Base-by-base conservation (phyloP, 2,329 filamentous ascomycete genomes). In the Paraphoma chrysanthemicola region DNA sequence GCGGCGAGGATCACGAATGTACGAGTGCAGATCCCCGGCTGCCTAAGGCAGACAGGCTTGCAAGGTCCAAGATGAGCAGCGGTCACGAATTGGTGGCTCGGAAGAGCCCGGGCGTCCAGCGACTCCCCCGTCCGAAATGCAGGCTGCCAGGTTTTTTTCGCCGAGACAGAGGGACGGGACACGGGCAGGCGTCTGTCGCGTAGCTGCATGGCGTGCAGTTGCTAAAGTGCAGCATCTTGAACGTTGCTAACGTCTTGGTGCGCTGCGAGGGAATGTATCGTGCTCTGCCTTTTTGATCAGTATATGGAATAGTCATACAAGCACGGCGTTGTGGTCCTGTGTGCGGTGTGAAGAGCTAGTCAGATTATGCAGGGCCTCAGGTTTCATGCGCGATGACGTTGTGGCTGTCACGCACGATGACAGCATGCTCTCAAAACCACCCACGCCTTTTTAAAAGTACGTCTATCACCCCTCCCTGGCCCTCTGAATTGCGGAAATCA, bases 391-490 rank as follows among this genome's bases (percentile, higher is more conserved):
- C 16, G 12, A 11, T 51, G 48, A 51, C 39, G 39, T 51, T 14
- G 63, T 63, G 56, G 59, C 49, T 23, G 23, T 50, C 39, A 14
- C 9, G 33, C 10, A 14, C 14, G 33, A 36, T 14, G 33, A 10
- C 9, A 14, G 10, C 33, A n/a, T 42, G 39, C 11, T 11, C 11
- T 56, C 31, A 47, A 59, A 64, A 52, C 38, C 31, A 45, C 29
- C 42, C 42, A 30, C 16, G 16, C 31, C 50, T 42, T 36, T 36
- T 36, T 68, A 63, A 64, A 67, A 57, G 57, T 48, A 46, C 54
- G 53, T 52, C 41, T 60, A 56, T 57, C 59, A 72, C 63, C 57
- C 57, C 60, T 66, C 57, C 51, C 48, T 55, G 53, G 53, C 44
- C 53, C 47, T 47, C 62, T 55, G 46, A 47, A 46, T 56, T 58